Conservation (phyloP, 495 filamentous ascomycete species). For the Penicillium goetzii region DNA sequence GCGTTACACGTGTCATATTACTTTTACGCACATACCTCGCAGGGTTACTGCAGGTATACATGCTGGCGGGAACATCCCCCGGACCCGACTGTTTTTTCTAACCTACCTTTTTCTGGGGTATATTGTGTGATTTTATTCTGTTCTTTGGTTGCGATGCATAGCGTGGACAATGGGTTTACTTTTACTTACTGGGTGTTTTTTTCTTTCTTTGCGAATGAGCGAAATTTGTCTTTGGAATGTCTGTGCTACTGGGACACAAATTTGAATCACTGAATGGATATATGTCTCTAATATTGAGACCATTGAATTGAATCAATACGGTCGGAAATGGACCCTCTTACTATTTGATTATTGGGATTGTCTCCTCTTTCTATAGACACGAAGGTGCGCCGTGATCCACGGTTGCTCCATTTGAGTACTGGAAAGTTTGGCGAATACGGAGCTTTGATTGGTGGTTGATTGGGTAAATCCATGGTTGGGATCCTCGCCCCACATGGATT, state of each 20-base stretch:
- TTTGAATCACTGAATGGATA: background rate
- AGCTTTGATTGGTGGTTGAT: background rate
- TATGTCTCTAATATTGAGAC: background rate
- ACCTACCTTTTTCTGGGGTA: conserved; percentile 2
- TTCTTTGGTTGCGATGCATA: conserved; percentile 36
- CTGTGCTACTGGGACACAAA: conserved; percentile 11
- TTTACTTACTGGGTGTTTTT: background rate
- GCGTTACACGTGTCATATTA: conserved; percentile 31
- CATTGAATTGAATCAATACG: background rate
- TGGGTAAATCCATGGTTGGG: background rate
- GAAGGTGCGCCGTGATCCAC: background rate
- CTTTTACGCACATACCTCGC: conserved; percentile 18
- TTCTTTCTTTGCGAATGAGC: conserved; percentile 29
- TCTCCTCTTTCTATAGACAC: conserved; percentile 6
- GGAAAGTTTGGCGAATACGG: background rate
- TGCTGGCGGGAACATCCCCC: background rate
- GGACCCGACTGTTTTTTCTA: background rate
- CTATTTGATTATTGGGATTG: background rate
- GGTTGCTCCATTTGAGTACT: background rate
- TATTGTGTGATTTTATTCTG: conserved; percentile 22
- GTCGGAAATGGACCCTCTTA: background rate
- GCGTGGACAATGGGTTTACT: conserved; percentile 27
- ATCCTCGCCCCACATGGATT: background rate
- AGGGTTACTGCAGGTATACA: conserved; percentile 21
- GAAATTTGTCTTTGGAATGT: conserved; percentile 22